Base-by-base conservation (phyloP, 2,329 filamentous ascomycete species). In the Cladosporium colombiae region DNA sequence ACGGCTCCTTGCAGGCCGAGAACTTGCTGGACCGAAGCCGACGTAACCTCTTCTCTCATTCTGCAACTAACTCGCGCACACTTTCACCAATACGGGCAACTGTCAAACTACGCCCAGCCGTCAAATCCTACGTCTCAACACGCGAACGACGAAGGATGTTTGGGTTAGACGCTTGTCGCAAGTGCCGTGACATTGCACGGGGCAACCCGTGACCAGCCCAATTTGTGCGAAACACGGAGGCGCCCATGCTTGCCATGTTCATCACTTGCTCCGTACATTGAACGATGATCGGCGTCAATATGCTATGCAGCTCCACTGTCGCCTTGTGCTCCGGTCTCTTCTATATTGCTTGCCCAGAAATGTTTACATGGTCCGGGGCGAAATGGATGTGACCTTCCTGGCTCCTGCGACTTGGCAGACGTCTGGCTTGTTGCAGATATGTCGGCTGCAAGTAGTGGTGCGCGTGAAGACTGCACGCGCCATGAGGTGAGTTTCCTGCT, bases 171-270 rank as follows among this genome's bases (percentile, higher is more conserved):
- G 50, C 35, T 56, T 46, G 35, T 25, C 33, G 21, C 29, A 63
- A 63, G 33, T 56, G 61, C 50, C 61, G 61, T 31, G 50, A 23
- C 61, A 35, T 44, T 18, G 50, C 49, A 18, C 61, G 46, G 35
- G 35, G 23, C 33, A 44, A 16, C 33, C 23, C 44, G 5, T 35
- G 59, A 62, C 11, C 44, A 35, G 31, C 18, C 10, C 23, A 33
- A 37, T 63, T 49, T 56, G 35, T 10, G 29, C 37, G 61, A 63
- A 63, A 63, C 61, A 46, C 61, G 61, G 61, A 63, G 61, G 13
- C 50, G n/a, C 29, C 61, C 50, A 25, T 37, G 33, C 33, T 37
- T 37, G 33, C 33, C 33, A 37, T 33, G 37, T 56, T 21, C 10
- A 62, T 44, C 3, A 40, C 33, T 27, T 31, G 18, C 35, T 53